Percentiles rank a stretch among this genome's conserved stretches.
Conservation (phyloP, 805 yeast genomes). For the Saccharomycopsis sp. region DNA sequence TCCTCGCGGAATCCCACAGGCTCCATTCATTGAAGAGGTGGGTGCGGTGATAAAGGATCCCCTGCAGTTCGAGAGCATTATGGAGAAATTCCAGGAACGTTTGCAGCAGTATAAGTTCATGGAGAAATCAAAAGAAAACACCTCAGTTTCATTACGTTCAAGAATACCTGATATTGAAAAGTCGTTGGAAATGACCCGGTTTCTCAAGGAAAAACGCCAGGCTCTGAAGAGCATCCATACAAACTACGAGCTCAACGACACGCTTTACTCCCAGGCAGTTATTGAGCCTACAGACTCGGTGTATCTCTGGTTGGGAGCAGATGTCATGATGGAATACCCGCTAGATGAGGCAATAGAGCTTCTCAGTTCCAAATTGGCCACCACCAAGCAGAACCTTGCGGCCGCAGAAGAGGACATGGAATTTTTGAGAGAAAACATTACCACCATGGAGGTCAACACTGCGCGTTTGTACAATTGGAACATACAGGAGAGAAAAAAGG, state of each 20-base stretch:
- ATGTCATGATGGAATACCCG: conserved; percentile 93
- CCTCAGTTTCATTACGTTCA: conserved; percentile 40
- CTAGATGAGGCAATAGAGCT: conserved; percentile 78
- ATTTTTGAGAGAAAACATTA: conserved; percentile 78
- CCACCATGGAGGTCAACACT: conserved; percentile 96
- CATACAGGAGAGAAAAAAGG: conserved; percentile 58
- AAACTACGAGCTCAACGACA: conserved; percentile 90
- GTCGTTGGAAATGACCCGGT: conserved; percentile 67
- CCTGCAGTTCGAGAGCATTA: conserved; percentile 62
- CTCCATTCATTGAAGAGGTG: conserved; percentile 85
- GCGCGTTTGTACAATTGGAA: conserved; percentile 90
- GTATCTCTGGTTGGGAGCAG: conserved; percentile 95
- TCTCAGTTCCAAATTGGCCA: conserved; percentile 51
- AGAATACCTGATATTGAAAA: conserved; percentile 91
- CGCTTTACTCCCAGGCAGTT: conserved; percentile 78
- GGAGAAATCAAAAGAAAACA: conserved; percentile 42
- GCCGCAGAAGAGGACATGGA: conserved; percentile 79
- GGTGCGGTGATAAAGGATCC: conserved; percentile 63
- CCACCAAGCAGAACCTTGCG: conserved; percentile 52
- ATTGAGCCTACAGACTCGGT: conserved; percentile 62
- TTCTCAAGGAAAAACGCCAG: conserved; percentile 44
- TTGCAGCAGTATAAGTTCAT: conserved; percentile 84
- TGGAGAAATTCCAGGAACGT: conserved; percentile 77
- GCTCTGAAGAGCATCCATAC: conserved; percentile 46
- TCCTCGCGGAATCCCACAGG: conserved; percentile 95